Conservation (phyloP, 345 rosid genomes). For the Microcos paniculata region DNA sequence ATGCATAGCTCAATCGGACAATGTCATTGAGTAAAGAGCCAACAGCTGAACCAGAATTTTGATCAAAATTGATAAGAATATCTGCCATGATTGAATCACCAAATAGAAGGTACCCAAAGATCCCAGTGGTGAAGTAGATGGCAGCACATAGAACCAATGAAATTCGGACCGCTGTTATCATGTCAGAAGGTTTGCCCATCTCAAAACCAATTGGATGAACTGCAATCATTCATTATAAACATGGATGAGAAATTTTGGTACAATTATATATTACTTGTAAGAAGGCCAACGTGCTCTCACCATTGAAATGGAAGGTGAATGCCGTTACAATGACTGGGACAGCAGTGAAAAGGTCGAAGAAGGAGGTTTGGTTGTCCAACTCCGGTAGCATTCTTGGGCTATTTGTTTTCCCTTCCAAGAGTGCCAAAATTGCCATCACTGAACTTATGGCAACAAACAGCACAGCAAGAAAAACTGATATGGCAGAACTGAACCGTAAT, state of each 20-base stretch:
- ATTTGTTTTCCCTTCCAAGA: constrained; percentile 61
- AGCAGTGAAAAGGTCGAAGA: constrained; percentile 81
- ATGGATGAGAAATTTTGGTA: neutral
- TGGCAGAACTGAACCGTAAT: constrained; percentile 56
- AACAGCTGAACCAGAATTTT: constrained; percentile 43
- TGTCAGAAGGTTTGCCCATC: constrained; percentile 57
- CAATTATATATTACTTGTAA: neutral
- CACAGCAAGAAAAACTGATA: constrained; percentile 67
- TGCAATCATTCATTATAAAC: constrained; percentile 32
- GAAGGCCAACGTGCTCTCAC: constrained; percentile 31
- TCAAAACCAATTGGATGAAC: constrained; percentile 84
- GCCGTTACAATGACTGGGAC: constrained; percentile 91
- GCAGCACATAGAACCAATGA: constrained; percentile 59
- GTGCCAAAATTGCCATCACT: constrained; percentile 57
- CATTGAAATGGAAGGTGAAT: constrained; percentile 91
- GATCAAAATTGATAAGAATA: constrained; percentile 80
- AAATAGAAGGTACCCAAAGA: constrained; percentile 79
- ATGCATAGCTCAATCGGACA: constrained; percentile 73
- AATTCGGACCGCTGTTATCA: constrained; percentile 57
- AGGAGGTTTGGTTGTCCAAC: constrained; percentile 42
- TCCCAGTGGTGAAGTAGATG: constrained; percentile 67
- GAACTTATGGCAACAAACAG: constrained; percentile 71
- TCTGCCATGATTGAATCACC: constrained; percentile 81
- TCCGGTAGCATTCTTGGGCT: constrained; percentile 63
- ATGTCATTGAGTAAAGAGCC: constrained; percentile 58